Evolutionary conservation across 306 rosid genomes (phyloP).

Genomic region (Vigna radiata): DNA sequence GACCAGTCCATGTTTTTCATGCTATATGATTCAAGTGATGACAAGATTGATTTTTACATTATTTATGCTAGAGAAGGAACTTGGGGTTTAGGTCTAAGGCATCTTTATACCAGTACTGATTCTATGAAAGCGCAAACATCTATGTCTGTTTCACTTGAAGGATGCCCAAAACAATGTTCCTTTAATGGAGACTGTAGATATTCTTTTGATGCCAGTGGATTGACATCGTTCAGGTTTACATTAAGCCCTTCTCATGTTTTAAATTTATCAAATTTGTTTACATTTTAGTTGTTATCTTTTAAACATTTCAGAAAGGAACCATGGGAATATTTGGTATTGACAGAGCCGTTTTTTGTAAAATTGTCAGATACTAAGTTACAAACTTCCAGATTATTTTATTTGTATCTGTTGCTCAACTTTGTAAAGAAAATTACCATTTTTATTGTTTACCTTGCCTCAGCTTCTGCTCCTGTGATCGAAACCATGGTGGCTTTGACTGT

Average conservation of each 20-base stretch:
- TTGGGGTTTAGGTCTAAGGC: conserved; percentile 88
- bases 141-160: conserved; percentile 88
- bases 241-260: conserved; percentile 38
- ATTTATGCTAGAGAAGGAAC: conserved; percentile 91
- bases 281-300: conserved; percentile 26
- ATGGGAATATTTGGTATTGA: conserved; percentile 9
- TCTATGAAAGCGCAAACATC: conserved; percentile 57
- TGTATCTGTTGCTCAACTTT: conserved; percentile 30
- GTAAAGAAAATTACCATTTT: conserved; percentile 21
- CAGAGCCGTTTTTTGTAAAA: neutral
- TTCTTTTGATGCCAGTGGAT: conserved; percentile 82
- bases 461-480: conserved; percentile 88
- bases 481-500: conserved; percentile 98
- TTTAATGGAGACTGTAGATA: conserved; percentile 73
- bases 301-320: neutral
- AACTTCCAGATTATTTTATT: conserved; percentile 21
- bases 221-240: conserved; percentile 81
- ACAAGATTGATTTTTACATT: conserved; percentile 73
- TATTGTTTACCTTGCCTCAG: conserved; percentile 52
- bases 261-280: conserved; percentile 29
- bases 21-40: conserved; percentile 71
- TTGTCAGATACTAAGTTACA: conserved; percentile 19
- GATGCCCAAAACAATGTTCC: conserved; percentile 93
- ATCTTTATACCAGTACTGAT: conserved; percentile 48
- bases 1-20: conserved; percentile 75